These are phyloP conservation scores for Rheum nobile DNA, from an alignment of 148 eudicot species.

Conservation along the genomic window DNA sequence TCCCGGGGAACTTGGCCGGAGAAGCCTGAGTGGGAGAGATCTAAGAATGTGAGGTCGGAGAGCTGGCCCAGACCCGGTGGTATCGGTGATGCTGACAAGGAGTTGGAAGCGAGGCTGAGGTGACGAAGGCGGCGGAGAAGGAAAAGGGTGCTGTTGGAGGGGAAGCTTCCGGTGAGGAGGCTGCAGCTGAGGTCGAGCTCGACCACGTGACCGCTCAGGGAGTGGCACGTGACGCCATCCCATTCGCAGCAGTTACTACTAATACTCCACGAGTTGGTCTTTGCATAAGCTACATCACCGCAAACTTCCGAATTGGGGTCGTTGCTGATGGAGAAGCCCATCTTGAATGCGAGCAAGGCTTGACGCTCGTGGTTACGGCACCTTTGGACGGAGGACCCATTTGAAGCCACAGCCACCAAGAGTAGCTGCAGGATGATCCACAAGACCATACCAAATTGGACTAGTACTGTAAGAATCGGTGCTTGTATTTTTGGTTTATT, in stretches of 20 bases:
- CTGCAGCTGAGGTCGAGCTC: constrained; percentile 17
- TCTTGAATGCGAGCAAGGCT: constrained; percentile 18
- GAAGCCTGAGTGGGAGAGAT: too few species aligned
- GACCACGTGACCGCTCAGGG: constrained; percentile 12
- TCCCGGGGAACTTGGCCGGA: too few species aligned
- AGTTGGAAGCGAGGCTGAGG: constrained; percentile 10
- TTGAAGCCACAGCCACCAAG: too few species aligned
- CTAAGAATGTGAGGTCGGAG: too few species aligned
- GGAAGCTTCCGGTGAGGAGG: constrained; percentile 12
- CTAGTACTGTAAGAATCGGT: too few species aligned
- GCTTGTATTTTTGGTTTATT: too few species aligned
- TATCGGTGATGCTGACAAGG: too few species aligned
- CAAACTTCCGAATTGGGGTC: neutral
- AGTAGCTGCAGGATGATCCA: too few species aligned
- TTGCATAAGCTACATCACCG: neutral
- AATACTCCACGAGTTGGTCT: constrained; percentile 12
- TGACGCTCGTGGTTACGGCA: too few species aligned
- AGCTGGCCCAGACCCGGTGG: too few species aligned
- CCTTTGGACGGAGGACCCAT: too few species aligned
- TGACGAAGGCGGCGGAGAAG: constrained; percentile 6
- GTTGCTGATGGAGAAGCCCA: neutral
- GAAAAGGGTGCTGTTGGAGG: constrained; percentile 10
- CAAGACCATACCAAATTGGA: too few species aligned
- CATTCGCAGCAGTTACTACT: constrained; percentile 16
- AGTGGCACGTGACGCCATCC: constrained; percentile 18